These are phyloP conservation scores for Sphagnum tenellum DNA, from an alignment of 225 moss, liverwort and hornwort genomes.

Conservation along the genomic window DNA sequence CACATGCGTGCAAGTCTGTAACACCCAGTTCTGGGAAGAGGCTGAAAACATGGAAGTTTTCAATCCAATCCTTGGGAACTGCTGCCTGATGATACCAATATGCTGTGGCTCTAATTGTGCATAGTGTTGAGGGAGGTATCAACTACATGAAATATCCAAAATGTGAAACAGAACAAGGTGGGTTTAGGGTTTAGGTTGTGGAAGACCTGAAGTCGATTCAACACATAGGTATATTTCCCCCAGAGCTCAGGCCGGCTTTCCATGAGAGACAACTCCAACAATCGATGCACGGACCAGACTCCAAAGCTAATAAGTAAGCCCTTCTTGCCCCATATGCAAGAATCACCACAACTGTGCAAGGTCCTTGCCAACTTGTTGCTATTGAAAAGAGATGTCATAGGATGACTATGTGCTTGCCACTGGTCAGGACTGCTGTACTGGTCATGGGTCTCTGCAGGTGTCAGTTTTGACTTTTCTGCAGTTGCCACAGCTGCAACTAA, in stretches of 20 bases:
- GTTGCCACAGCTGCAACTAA: conserved; percentile 50
- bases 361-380: conserved; percentile 13
- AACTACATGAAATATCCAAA: no score
- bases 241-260: conserved; percentile 92
- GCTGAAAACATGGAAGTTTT: no score
- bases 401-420: conserved; percentile 17
- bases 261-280: conserved; percentile 76
- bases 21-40: no score
- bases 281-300: conserved; percentile 87
- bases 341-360: conserved; percentile 43
- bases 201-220: conserved; percentile 82
- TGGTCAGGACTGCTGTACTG: no score
- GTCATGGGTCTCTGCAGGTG: conserved; percentile 10
- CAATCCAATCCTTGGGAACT: no score
- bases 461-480: conserved; percentile 25
- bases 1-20: no score
- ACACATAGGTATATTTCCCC: conserved; percentile 89
- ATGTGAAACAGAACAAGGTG: no score
- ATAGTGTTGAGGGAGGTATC: no score
- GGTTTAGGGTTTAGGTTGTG: no score
- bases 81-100: no score
- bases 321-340: conserved; percentile 61
- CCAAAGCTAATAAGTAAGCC: conserved; percentile 76
- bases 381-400: conserved; percentile 22
- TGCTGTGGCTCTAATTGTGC: no score